phyloP scores from a whole-genome alignment of 2,329 filamentous ascomycete genomes.

The Falciphora oryzae region DNA sequence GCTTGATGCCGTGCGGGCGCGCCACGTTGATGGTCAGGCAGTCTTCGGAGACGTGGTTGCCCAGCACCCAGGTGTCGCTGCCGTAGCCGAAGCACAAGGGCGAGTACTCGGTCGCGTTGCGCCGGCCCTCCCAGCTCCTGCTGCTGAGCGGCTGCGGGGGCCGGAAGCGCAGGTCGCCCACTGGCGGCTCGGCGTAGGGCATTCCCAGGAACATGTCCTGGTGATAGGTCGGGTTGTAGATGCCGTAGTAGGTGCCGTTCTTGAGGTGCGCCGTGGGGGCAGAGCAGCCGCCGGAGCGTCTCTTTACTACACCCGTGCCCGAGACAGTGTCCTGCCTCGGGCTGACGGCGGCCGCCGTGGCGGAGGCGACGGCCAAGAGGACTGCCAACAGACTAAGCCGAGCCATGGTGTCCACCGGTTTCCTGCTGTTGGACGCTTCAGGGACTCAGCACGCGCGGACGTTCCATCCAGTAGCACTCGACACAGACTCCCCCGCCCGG shows the following conservation, averaged over 20 bases:
- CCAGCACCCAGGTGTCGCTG: constrained; percentile 17
- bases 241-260: constrained; percentile 32
- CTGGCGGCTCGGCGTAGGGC: constrained; percentile 43
- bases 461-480: too few species aligned
- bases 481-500: too few species aligned
- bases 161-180: constrained; percentile 32
- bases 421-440: too few species aligned
- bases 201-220: constrained; percentile 51
- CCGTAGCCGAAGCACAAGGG: constrained; percentile 45
- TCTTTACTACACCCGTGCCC: too few species aligned
- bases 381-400: too few species aligned
- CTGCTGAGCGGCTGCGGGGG: constrained; percentile 26
- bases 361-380: too few species aligned
- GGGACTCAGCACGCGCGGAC: too few species aligned
- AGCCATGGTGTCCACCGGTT: too few species aligned
- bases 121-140: constrained; percentile 31
- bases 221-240: constrained; percentile 26
- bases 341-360: too few species aligned
- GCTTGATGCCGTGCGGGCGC: constrained; percentile 41
- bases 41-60: constrained; percentile 38
- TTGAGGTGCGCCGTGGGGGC: constrained; percentile 12
- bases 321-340: too few species aligned
- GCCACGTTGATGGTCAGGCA: constrained; percentile 59
- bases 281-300: background rate
- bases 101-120: constrained; percentile 38